Evolutionary conservation across 306 rosid species (phyloP), one percentile per base, ranked within the genome.

Genomic region (Dalbergia cochinchinensis): DNA sequence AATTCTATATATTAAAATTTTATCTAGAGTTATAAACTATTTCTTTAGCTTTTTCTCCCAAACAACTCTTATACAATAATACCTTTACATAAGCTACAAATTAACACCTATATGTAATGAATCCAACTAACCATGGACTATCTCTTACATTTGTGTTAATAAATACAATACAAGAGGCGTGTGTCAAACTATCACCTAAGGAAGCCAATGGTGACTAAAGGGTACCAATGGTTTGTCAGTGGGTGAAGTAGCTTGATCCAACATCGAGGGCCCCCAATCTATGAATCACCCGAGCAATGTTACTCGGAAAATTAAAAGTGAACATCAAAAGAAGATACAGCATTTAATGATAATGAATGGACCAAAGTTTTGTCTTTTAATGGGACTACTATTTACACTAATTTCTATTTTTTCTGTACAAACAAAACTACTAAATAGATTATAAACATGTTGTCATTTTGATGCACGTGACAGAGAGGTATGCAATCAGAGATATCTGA

Each of bases 381-480:
- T 37, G 41, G 7, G 3, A 37, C 5, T 4, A 4, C 7, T 4
- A 37, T 37, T 37, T 37, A 37, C 7, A 37, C 41, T 35, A 37
- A 37, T 37, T 4, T 37, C 7, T 37, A 37, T 37, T 37, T 6
- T 37, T 37, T 4, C 0, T 37, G 5, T 37, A 37, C 41, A 37
- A 26, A 26, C 41, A 37, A 37, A 37, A 3, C 5, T 4, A 37
- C 1, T 4, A 37, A 37, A 37, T 16, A 10, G 8, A 37, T 20
- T 18, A 26, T 12, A 37, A 75, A 18, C 37, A 69, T 61, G 42
- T 47, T 31, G 33, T 47, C 83, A 35, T 55, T 51, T 48, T 64
- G 47, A 60, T 18, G 42, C 83, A 79, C 78, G 83, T 83, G 81
- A 79, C 10, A 58, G 6, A 26, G 41, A 45, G 7, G 15, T 42